These are phyloP conservation scores for Priceomyces carsonii DNA, from an alignment of 805 yeast species.

Conservation along the genomic window DNA sequence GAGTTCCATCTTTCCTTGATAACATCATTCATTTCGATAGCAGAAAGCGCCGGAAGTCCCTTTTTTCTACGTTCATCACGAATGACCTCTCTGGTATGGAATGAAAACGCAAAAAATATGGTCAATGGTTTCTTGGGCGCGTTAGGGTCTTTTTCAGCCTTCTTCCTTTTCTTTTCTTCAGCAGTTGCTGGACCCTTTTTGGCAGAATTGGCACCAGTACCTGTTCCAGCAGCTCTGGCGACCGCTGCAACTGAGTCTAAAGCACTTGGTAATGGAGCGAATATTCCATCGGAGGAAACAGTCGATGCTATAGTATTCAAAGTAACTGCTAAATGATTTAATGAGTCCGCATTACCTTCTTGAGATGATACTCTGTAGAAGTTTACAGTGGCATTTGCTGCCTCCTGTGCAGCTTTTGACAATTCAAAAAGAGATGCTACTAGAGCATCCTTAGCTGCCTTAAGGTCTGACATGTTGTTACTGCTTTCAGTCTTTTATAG, in stretches of 20 bases:
- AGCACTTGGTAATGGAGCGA: constrained; percentile 16
- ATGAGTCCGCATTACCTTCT: constrained; percentile 44
- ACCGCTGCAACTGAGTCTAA: constrained; percentile 16
- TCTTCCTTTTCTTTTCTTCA: constrained; percentile 52
- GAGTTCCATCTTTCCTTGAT: constrained; percentile 80
- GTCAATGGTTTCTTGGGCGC: constrained; percentile 96
- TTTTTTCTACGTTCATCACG: constrained; percentile 63
- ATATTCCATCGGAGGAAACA: constrained; percentile 10
- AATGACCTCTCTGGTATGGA: constrained; percentile 68
- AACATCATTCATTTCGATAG: constrained; percentile 76
- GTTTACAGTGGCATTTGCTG: constrained; percentile 76
- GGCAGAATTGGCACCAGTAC: constrained; percentile 17
- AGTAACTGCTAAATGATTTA: constrained; percentile 35
- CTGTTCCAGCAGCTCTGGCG: constrained; percentile 12
- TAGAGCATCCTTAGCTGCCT: constrained; percentile 25
- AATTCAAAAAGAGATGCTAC: constrained; percentile 81
- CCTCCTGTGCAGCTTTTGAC: constrained; percentile 83
- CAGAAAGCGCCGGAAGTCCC: constrained; percentile 62
- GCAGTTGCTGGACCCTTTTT: constrained; percentile 15
- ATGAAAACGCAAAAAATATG: constrained; percentile 75
- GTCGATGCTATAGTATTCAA: constrained; percentile 35
- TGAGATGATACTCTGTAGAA: constrained; percentile 59
- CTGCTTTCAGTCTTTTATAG: neutral
- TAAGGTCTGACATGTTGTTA: constrained; percentile 18
- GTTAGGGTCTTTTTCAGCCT: constrained; percentile 70